Evolutionary conservation across 345 rosid genomes (phyloP).

Genomic region (Gossypium thurberi): DNA sequence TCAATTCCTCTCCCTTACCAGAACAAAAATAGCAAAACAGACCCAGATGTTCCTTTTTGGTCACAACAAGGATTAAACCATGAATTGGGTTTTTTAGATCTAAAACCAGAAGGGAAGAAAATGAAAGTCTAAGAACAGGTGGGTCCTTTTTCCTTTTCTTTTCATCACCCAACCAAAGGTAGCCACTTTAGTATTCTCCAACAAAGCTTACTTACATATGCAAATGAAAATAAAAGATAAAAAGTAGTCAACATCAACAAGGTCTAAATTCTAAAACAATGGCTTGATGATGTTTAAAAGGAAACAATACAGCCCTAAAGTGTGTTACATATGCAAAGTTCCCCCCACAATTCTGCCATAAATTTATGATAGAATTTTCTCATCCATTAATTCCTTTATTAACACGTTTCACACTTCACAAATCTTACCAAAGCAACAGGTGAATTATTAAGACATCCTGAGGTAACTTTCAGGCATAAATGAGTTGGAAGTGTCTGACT

Average conservation of each 20-base stretch:
- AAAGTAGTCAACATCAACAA: constrained; percentile 3
- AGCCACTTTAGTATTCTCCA: not conserved
- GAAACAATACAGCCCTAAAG: not conserved
- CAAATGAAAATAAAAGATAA: not conserved
- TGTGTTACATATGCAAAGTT: not conserved
- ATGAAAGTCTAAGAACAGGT: not conserved
- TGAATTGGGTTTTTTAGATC: constrained; percentile 9
- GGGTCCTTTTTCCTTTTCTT: not conserved
- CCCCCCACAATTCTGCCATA: not conserved
- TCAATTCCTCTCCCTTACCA: not conserved
- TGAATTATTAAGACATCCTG: not conserved
- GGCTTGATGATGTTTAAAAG: constrained; percentile 21
- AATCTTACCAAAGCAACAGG: no score
- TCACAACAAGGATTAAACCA: not conserved
- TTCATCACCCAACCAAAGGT: not conserved
- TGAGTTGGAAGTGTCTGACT: not conserved
- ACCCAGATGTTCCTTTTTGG: constrained; percentile 8
- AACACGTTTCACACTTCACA: no score
- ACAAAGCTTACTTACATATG: not conserved
- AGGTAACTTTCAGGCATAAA: constrained; percentile 3
- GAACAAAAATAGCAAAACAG: not conserved
- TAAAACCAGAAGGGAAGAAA: not conserved
- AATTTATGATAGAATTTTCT: not conserved
- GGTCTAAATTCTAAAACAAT: not conserved
- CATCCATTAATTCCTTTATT: no score